Evolutionary conservation across 257 asterid genomes (phyloP), one percentile per base, ranked within the genome.

Genomic region (Nicotiana benthamiana): DNA sequence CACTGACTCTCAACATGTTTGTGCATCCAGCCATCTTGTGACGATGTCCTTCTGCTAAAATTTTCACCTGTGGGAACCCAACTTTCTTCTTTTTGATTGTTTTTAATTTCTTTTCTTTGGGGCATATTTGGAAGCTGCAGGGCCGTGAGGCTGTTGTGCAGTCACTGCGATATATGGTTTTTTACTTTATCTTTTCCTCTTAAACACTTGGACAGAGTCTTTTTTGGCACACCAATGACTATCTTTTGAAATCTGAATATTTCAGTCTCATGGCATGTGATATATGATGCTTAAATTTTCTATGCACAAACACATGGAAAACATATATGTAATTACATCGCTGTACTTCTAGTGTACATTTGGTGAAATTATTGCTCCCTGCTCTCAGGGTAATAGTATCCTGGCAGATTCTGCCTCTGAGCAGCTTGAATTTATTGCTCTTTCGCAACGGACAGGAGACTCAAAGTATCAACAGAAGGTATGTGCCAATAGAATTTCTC

Each of bases 371-470:
- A 16, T 80, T 22, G 30, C 27, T 80, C 64, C 84, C 80, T 83
- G 61, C 72, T 74, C 86, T 63, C 85, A 96, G 98, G 99, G 99
- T 84, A 89, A 91, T 82, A 96, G 98, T 87, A 91, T 96, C 84
- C 89, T 94, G 85, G 99, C 99, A 77, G 98, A 96, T 90, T 92
- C 98, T 79, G 98, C 94, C 85, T 92, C 99, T 36, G 98, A 96
- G 90, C 99, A 96, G 88, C 88, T 94, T 88, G 99, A 94, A 86
- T 96, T 96, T 88, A 96, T 96, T 87, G 99, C 98, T 82, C 98
- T 96, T 86, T 94, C 99, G 75, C 94, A 94, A 80, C 90, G 98
- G 89, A 93, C 98, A n/a, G 97, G 97, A 79, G 92, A 96, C 85
- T 89, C 89, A 15, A 96, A 91, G 83, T 94, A 96, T 96, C 97